Evolutionary conservation across 306 rosid genomes (phyloP), one percentile per base, ranked within the genome.

Genomic region (Quercus gilva): DNA sequence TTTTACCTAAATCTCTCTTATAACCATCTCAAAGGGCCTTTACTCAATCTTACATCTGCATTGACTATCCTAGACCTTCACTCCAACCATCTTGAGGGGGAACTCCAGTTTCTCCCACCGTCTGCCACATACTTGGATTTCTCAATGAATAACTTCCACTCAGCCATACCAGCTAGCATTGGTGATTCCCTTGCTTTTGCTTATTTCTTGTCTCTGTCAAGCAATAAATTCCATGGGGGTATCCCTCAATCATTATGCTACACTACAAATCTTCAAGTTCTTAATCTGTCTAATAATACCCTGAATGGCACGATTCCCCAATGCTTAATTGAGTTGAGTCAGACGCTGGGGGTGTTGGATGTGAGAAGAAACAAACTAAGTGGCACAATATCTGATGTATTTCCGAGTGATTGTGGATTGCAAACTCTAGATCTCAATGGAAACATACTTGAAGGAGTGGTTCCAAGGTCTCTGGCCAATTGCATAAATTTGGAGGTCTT

Each of bases 31-130:
- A 75, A 63, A 52, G 81, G 77, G 33, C 69, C 79, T n/a, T 19
- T 43, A 1, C 43, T 20, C 0, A 60, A 80, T 68, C 8, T n/a
- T n/a, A n/a, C n/a, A n/a, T n/a, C n/a, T n/a, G n/a, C n/a, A n/a
- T n/a, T n/a, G n/a, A n/a, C n/a, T n/a, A n/a, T n/a, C n/a, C n/a
- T 26, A 26, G 28, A 90, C 77, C 87, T 90, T 5, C 89, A 78
- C 60, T 43, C 65, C 3, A 90, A 90, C 79, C 63, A 41, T 1
- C 79, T 90, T 9, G 77, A 63, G n/a, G 91, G 90, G 4, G 19
- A 67, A 23, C 10, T 89, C 43, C 76, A 85, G 0, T 0, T 43
- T 10, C n/a, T 80, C 12, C 84, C 78, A 10, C 9, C 11, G 11
- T 0, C 0, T 0, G 0, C 0, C 2, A 0, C 0, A 4, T 90